A percentile compares a stretch with the other conserved stretches of the same genome.
Evolutionary conservation across 139 green algal genomes (phyloP).

Genomic region (Micractinium sp.): DNA sequence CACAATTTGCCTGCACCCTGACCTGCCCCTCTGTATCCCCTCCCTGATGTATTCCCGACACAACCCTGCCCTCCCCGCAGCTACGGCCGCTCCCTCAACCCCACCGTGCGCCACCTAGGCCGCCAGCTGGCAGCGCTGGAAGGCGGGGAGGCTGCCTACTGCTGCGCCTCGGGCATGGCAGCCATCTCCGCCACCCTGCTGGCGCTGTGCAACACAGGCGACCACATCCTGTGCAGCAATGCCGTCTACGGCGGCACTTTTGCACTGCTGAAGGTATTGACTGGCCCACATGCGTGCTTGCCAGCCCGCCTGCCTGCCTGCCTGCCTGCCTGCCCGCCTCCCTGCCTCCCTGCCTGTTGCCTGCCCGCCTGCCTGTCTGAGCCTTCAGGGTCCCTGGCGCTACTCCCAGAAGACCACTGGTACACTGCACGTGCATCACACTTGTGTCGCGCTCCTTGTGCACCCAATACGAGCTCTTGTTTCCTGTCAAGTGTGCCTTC

Average conservation of each 20-base stretch:
- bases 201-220: constrained; percentile 68
- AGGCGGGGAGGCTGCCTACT: constrained; percentile 68
- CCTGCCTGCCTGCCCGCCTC: background rate
- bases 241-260: constrained; percentile 49
- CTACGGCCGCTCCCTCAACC: constrained; percentile 76
- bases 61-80: background rate
- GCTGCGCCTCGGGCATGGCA: constrained; percentile 67
- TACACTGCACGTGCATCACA: no score
- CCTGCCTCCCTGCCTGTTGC: background rate
- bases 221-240: constrained; percentile 72
- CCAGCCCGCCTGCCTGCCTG: background rate
- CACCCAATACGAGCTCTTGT: no score
- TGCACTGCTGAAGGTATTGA: constrained; percentile 18
- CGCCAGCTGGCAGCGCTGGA: constrained; percentile 77
- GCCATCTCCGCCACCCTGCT: constrained; percentile 72
- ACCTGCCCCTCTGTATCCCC: background rate
- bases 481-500: no score
- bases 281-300: no score
- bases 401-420: no score
- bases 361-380: no score
- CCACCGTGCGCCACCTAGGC: constrained; percentile 63
- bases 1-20: background rate
- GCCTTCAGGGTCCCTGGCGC: no score
- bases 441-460: no score
- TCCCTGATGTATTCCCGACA: background rate